Base-by-base conservation (phyloP, 2,329 filamentous ascomycete species). In the Ceratocystis albifundus region DNA sequence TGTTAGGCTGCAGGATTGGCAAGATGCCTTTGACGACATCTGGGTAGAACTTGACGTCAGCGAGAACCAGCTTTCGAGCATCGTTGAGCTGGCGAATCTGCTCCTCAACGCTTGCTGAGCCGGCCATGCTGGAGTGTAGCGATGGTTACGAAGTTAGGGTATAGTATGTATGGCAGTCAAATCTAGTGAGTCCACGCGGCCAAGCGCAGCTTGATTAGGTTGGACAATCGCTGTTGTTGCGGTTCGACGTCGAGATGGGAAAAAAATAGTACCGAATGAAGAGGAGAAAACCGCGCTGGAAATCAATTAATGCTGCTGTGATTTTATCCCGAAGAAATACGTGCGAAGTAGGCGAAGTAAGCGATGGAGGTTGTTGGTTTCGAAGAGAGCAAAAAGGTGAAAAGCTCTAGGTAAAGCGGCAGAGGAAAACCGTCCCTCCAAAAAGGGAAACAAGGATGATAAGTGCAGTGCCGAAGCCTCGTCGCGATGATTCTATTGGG, bases 11-110 rank as follows among this genome's bases (percentile, higher is more conserved):
- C 75, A 96, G 89, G 72, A 97, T 92, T 66, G 92, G 91, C n/a
- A 97, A 79, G 69, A 97, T 90, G 61, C 90, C 91, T 73, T 90
- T 89, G 69, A 99, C 87, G 74, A 99, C 93, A 75, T 89, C 90
- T 63, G 88, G 86, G 76, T 97, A 99, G 77, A 95, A 90, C 73
- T 85, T 86, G 69, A 92, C 83, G 76, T 97, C 92, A 71, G 84
- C 85, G 68, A 97, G 83, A 65, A 95, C 92, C 69, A 97, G 87
- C 74, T 89, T 89, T 73, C 94, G 90, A 69, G 94, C 94, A 72
- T 89, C 87, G 75, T 95, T 87, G 71, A 99, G 87, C 80, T 96
- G 92, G 71, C 85, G 84, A 72, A 97, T 84, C 77, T 93, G 90
- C 73, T 91, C 87, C 73, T 82, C 80, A 68, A 90, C 82, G 41